Percentiles rank a stretch among this genome's conserved stretches.
Evolutionary conservation across 176 grass and related monocot genomes (phyloP).

Genomic region (Avena insularis): DNA sequence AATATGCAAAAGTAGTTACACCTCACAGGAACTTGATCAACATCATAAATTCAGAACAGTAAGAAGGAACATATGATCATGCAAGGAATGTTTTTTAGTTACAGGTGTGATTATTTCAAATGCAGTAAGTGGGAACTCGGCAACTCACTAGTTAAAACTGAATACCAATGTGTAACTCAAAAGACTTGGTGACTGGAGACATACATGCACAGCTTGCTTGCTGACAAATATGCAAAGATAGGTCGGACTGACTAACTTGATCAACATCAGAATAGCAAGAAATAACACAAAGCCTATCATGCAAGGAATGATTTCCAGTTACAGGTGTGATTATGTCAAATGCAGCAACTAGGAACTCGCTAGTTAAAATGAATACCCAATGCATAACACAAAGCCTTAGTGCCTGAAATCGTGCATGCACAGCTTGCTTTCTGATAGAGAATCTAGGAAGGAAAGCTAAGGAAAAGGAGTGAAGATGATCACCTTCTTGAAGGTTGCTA

Average conservation of each 20-base stretch:
- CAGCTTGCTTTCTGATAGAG: not conserved
- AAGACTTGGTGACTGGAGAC: not conserved
- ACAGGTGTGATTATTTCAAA: not conserved
- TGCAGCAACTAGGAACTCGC: not conserved
- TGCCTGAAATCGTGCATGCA: not conserved
- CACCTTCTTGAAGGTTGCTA: slow-evolving; percentile 93
- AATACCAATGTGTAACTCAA: not conserved
- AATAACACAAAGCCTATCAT: not conserved
- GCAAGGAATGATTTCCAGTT: not conserved
- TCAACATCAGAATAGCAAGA: not conserved
- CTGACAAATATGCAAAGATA: not conserved
- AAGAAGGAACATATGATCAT: not conserved
- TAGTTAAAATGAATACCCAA: not conserved
- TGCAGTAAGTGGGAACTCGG: not conserved
- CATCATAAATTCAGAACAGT: not conserved
- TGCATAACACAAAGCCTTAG: not conserved
- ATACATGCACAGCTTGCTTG: too few species aligned
- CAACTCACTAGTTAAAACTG: not conserved
- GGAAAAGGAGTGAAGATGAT: not conserved
- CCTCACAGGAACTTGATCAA: not conserved
- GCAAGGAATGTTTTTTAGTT: not conserved
- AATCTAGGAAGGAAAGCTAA: not conserved
- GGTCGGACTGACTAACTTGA: not conserved
- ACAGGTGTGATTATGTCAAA: not conserved
- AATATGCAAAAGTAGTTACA: not conserved